A percentile compares a stretch with the other conserved stretches of the same genome.
These are phyloP conservation scores for Mollisia scopiformis DNA, from an alignment of 2,329 filamentous ascomycete species.

Conservation along the genomic window DNA sequence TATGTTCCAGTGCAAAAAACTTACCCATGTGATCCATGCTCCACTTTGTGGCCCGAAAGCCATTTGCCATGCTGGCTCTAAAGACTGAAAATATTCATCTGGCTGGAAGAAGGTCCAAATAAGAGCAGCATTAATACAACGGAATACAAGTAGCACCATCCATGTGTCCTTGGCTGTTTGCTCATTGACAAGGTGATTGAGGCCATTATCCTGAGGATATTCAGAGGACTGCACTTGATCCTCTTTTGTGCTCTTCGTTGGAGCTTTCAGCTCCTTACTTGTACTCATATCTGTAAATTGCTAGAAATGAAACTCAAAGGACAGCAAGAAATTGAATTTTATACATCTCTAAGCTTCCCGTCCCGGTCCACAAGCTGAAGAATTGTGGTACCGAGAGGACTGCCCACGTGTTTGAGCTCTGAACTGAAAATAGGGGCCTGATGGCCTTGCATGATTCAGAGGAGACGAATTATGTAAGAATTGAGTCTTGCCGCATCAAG, in stretches of 20 bases:
- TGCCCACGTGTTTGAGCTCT: background rate
- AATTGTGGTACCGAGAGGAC: background rate
- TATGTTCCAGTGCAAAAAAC: slow-evolving; percentile 33
- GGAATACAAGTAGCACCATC: slow-evolving; percentile 61
- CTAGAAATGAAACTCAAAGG: background rate
- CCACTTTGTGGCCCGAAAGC: slow-evolving; percentile 78
- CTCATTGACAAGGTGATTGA: slow-evolving; percentile 32
- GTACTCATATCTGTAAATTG: background rate
- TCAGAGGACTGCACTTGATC: background rate
- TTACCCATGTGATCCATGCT: slow-evolving; percentile 96
- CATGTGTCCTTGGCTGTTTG: slow-evolving; percentile 34
- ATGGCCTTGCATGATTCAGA: background rate
- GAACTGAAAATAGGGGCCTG: background rate
- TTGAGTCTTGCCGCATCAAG: background rate
- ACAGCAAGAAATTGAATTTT: background rate
- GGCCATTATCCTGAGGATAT: slow-evolving; percentile 22
- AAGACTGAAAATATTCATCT: slow-evolving; percentile 94
- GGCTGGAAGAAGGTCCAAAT: slow-evolving; percentile 95
- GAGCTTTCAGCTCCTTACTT: background rate
- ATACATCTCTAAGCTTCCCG: background rate
- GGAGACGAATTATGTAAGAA: background rate
- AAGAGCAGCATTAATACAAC: slow-evolving; percentile 77
- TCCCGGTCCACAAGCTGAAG: background rate
- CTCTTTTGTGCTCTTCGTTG: background rate
- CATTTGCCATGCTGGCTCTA: slow-evolving; percentile 91